phyloP scores from a whole-genome alignment of 1,284 basidiomycete genomes.

The Ustilago xerochloae region DNA sequence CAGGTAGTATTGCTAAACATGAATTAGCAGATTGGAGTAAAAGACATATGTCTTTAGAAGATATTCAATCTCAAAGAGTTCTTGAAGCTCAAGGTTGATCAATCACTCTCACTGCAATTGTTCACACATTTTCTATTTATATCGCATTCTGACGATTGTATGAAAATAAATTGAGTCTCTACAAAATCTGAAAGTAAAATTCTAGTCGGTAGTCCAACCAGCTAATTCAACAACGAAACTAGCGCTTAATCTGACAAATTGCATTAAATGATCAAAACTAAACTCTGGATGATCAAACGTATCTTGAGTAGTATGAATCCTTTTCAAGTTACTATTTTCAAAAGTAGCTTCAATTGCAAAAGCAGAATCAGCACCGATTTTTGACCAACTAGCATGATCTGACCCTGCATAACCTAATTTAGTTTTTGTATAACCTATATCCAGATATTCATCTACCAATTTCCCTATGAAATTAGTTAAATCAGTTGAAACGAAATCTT shows the following conservation, averaged over 20 bases:
- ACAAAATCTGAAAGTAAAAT: not conserved
- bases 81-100: constrained; percentile 28
- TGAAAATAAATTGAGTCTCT: not conserved
- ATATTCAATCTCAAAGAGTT: constrained; percentile 16
- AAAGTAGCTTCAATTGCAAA: constrained; percentile 67
- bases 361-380: constrained; percentile 67
- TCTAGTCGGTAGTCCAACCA: constrained; percentile 38
- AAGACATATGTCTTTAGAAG: constrained; percentile 46
- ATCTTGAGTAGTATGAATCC: constrained; percentile 57
- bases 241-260: constrained; percentile 57
- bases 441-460: constrained; percentile 76
- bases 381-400: constrained; percentile 72
- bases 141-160: not conserved
- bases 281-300: constrained; percentile 53
- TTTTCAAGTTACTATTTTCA: constrained; percentile 57
- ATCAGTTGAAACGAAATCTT: constrained; percentile 82
- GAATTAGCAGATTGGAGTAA: constrained; percentile 43
- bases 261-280: constrained; percentile 61
- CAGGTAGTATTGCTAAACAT: constrained; percentile 57
- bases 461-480: constrained; percentile 80
- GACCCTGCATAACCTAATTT: constrained; percentile 94
- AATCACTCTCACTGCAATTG: too few species aligned
- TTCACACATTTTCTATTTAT: too few species aligned
- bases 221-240: constrained; percentile 63
- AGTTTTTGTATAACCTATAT: constrained; percentile 69